Base-by-base conservation (phyloP, 495 filamentous ascomycete genomes). In the Podospora conica region DNA sequence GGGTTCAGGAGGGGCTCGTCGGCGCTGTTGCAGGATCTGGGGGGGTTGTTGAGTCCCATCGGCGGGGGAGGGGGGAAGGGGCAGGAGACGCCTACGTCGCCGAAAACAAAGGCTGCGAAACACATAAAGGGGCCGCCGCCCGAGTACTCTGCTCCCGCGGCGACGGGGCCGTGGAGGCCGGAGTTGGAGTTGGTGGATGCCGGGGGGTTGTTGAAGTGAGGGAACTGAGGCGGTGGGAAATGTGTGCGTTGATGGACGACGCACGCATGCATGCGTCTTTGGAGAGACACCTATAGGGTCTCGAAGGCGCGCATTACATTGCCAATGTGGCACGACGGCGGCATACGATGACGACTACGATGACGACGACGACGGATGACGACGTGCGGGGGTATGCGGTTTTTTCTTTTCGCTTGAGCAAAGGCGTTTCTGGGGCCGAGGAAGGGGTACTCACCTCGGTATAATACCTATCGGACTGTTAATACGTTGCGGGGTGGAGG, bases 21-120 rank as follows among this genome's bases (percentile, higher is more conserved):
- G 21, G 79, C 85, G 1, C 74, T 85, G 33, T 73, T 89, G 2
- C 84, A 88, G 64, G 87, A 89, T 67, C 66, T 89, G 1, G 82
- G 87, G 12, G 84, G 84, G 23, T 75, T 86, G 12, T 68, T 85
- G 63, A 76, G 48, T 23, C 79, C 74, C 15, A 76, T 60, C 20
- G 68, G 70, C 3, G 56, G 71, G 3, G 67, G 61, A 24, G 63
- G 69, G 25, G 75, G 68, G 53, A 20, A 57, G 3, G 64, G 64
- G 59, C 10, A 72, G 68, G 33, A 2, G 2, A 27, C 25, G 2
- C 3, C 25, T 27, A 6, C 25, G 25, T 3, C 25, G 3, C 69
- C 63, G 25, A 62, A 65, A 57, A 61, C n/a, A n/a, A n/a, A n/a
- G n/a, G n/a, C n/a, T n/a, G n/a, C 72, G 29, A 74, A 76, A 0